Percentiles rank a stretch among this genome's conserved stretches.
Evolutionary conservation across 2,329 filamentous ascomycete genomes (phyloP).

Genomic region (Fusarium sp.): DNA sequence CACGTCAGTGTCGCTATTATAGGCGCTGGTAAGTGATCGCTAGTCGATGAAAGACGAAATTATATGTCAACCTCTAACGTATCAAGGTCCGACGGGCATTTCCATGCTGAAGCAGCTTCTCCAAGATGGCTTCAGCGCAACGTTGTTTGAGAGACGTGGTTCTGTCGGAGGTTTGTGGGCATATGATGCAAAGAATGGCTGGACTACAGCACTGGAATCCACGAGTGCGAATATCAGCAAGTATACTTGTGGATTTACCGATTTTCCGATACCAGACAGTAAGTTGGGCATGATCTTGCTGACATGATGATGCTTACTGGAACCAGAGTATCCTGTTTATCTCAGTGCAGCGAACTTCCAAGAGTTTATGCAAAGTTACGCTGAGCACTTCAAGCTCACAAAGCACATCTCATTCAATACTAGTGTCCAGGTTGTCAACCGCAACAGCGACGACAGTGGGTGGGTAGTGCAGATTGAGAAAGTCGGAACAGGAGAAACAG

Average conservation of each 20-base stretch:
- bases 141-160: slow-evolving; percentile 3
- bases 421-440: not conserved
- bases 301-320: rapidly evolving
- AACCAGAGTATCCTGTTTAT: slow-evolving; percentile 11
- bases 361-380: slow-evolving; percentile 28
- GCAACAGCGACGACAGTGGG: not conserved
- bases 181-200: slow-evolving; percentile 5
- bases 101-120: slow-evolving; percentile 30
- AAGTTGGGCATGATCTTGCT: rapidly evolving
- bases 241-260: slow-evolving; percentile 30
- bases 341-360: slow-evolving; percentile 15
- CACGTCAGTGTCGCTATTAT: not conserved
- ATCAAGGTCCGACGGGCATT: slow-evolving; percentile 18
- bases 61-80: rapidly evolving
- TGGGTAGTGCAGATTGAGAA: slow-evolving; percentile 16
- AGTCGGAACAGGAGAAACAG: not conserved
- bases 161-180: slow-evolving; percentile 20
- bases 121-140: slow-evolving; percentile 15
- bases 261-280: slow-evolving; percentile 30
- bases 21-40: not conserved
- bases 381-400: not conserved
- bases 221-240: slow-evolving; percentile 28
- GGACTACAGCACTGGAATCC: slow-evolving; percentile 1
- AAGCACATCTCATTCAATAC: slow-evolving; percentile 13
- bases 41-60: not conserved